A percentile compares a stretch with the other conserved stretches of the same genome.
Conservation (phyloP, 1,284 basidiomycete genomes). For the Moesziomyces aphidis region DNA sequence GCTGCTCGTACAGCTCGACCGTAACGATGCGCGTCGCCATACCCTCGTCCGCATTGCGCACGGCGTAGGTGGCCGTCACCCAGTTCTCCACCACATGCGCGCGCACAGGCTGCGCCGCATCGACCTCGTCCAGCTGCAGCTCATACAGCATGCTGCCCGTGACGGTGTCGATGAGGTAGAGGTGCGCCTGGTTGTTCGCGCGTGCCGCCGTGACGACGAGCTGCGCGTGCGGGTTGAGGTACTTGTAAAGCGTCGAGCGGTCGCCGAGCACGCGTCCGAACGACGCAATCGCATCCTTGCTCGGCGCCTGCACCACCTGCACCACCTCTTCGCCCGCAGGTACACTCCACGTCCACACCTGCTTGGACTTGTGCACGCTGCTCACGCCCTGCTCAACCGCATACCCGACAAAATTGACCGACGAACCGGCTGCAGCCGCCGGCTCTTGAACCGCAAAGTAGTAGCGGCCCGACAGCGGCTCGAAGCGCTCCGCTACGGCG, state of each 20-base stretch:
- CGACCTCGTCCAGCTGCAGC: conserved; percentile 57
- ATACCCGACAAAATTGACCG: conserved; percentile 44
- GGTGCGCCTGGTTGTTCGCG: conserved; percentile 69
- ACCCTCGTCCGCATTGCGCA: conserved; percentile 72
- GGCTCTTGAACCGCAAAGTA: conserved; percentile 34
- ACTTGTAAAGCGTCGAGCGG: conserved; percentile 91
- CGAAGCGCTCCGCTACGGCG: conserved; percentile 45
- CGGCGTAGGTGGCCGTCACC: conserved; percentile 81
- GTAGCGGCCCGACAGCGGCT: conserved; percentile 31
- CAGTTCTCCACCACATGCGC: conserved; percentile 87
- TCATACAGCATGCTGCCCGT: conserved; percentile 79
- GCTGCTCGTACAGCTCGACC: conserved; percentile 84
- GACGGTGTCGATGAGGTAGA: conserved; percentile 81
- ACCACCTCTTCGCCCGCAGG: conserved; percentile 46
- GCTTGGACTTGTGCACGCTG: conserved; percentile 29
- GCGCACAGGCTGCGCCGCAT: conserved; percentile 71
- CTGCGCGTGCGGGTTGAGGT: conserved; percentile 84
- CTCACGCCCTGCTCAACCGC: conserved; percentile 28
- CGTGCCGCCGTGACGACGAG: conserved; percentile 71
- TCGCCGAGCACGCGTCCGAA: conserved; percentile 84
- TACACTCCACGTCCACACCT: conserved; percentile 55
- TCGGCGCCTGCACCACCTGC: conserved; percentile 26
- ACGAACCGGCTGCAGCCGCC: conserved; percentile 1
- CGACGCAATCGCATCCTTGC: conserved; percentile 40
- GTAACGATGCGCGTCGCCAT: conserved; percentile 70